Percentiles rank a stretch among this genome's conserved stretches.
These are phyloP conservation scores for Lophiotrema nucula DNA, from an alignment of 495 filamentous ascomycete genomes.

Conservation along the genomic window DNA sequence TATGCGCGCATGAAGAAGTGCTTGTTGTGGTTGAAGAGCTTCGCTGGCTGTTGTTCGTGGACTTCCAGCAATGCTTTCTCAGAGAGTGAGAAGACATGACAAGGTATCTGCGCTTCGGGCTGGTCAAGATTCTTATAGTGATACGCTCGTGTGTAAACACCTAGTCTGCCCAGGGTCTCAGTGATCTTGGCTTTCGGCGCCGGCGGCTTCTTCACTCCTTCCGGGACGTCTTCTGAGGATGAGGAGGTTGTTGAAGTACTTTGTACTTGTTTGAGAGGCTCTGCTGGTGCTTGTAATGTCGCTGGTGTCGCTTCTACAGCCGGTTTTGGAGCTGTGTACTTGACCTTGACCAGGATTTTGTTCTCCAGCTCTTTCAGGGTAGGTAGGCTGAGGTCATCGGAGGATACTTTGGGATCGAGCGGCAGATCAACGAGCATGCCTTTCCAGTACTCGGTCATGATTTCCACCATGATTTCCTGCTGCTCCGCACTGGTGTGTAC, in stretches of 20 bases:
- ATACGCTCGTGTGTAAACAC: slow-evolving; percentile 78
- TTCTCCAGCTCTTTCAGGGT: slow-evolving; percentile 61
- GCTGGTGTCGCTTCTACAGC: slow-evolving; percentile 33
- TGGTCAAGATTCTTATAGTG: slow-evolving; percentile 70
- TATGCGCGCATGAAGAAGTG: slow-evolving; percentile 83
- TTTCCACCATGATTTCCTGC: slow-evolving; percentile 84
- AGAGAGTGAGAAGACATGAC: slow-evolving; percentile 83
- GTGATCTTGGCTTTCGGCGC: slow-evolving; percentile 65
- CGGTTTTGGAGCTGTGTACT: slow-evolving; percentile 57
- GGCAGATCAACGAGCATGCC: slow-evolving; percentile 63
- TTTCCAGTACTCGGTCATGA: slow-evolving; percentile 78
- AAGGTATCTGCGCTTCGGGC: slow-evolving; percentile 68
- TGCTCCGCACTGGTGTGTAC: slow-evolving; percentile 77
- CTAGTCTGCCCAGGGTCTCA: slow-evolving; percentile 67
- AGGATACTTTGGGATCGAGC: slow-evolving; percentile 38
- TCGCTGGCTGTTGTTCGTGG: slow-evolving; percentile 57
- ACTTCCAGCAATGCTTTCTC: slow-evolving; percentile 74
- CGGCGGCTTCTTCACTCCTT: slow-evolving; percentile 38
- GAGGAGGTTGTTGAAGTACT: slow-evolving; percentile 13
- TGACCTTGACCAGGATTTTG: slow-evolving; percentile 91
- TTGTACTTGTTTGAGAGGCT: slow-evolving; percentile 1
- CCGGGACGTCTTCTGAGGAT: slow-evolving; percentile 25
- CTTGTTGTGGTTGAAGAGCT: slow-evolving; percentile 78
- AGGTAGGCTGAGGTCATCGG: slow-evolving; percentile 58
- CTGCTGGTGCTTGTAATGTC: slow-evolving; percentile 17